Base-by-base conservation (phyloP, 108 stramenopile genomes). In the Cyclotella sp. region DNA sequence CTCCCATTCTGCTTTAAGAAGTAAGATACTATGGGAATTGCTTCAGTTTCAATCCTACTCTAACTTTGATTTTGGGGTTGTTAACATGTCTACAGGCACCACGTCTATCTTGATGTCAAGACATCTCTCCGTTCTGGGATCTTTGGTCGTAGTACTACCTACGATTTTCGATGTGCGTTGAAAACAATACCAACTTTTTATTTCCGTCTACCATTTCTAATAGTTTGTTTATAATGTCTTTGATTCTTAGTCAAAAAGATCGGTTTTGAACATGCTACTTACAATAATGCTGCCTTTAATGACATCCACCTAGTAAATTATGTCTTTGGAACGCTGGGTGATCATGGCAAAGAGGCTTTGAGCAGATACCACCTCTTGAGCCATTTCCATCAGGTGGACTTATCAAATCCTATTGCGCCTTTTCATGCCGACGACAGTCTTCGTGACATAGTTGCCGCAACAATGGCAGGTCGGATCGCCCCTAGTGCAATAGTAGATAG, bases 31-130 rank as follows among this genome's bases (percentile, higher is more conserved):
- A 34, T 34, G 2, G 6, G 34, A n/a, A n/a, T n/a, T n/a, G n/a
- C n/a, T n/a, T n/a, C n/a, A n/a, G n/a, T n/a, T n/a, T n/a, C n/a
- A n/a, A n/a, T n/a, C n/a, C n/a, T n/a, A n/a, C n/a, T n/a, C n/a
- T n/a, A n/a, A n/a, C n/a, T n/a, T n/a, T n/a, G n/a, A n/a, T n/a
- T n/a, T n/a, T n/a, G n/a, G n/a, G n/a, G n/a, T n/a, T n/a, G n/a
- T n/a, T n/a, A n/a, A n/a, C n/a, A n/a, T n/a, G n/a, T n/a, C n/a
- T n/a, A 40, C 39, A 59, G 68, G 41, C 76, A 77, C 49, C 54
- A 70, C 42, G 60, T 77, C 30, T 70, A 70, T 61, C 62, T 77
- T 29, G 68, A 77, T 47, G 68, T 70, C 46, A 61, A 70, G 68
- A 19, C 44, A 29, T 14, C 46, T 11, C 45, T 58, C 19, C 1